Percentiles rank a stretch among this genome's conserved stretches.
phyloP scores from a whole-genome alignment of 495 filamentous ascomycete species.

The Daldinia caldariorum region DNA sequence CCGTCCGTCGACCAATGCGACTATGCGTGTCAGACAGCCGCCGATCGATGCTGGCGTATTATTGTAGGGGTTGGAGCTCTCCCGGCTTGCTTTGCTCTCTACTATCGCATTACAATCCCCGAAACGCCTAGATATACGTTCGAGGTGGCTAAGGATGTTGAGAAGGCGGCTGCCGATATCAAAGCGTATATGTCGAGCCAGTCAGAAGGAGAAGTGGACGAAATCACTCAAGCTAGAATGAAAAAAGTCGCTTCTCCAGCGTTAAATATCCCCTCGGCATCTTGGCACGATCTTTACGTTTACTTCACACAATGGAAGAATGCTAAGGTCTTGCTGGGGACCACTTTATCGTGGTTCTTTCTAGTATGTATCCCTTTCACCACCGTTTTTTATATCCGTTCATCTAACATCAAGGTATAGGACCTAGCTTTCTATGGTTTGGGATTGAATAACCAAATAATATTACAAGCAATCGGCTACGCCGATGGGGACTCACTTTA shows the following conservation, averaged over 20 bases:
- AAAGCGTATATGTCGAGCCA: constrained; percentile 68
- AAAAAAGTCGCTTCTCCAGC: constrained; percentile 50
- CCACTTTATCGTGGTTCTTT: constrained; percentile 84
- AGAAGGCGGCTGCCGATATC: constrained; percentile 75
- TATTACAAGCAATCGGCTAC: constrained; percentile 72
- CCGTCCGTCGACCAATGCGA: constrained; percentile 61
- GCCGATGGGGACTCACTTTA: constrained; percentile 71
- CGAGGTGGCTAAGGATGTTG: constrained; percentile 77
- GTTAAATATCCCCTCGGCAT: constrained; percentile 69
- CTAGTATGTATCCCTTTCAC: constrained; percentile 58
- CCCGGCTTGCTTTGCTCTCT: constrained; percentile 78
- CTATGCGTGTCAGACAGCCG: constrained; percentile 70
- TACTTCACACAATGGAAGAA: constrained; percentile 79
- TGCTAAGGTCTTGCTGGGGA: constrained; percentile 77
- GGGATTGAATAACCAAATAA: constrained; percentile 76
- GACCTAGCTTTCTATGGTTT: constrained; percentile 80
- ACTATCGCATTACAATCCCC: constrained; percentile 89
- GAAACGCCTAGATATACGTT: constrained; percentile 81
- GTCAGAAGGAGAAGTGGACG: constrained; percentile 60
- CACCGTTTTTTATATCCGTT: neutral
- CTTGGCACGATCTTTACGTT: constrained; percentile 68
- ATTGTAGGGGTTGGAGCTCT: constrained; percentile 82
- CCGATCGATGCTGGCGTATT: constrained; percentile 85
- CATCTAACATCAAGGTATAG: constrained; percentile 35
- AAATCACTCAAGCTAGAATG: constrained; percentile 49